Evolutionary conservation across 2,329 filamentous ascomycete species (phyloP).

Genomic region (Claviceps citrina): DNA sequence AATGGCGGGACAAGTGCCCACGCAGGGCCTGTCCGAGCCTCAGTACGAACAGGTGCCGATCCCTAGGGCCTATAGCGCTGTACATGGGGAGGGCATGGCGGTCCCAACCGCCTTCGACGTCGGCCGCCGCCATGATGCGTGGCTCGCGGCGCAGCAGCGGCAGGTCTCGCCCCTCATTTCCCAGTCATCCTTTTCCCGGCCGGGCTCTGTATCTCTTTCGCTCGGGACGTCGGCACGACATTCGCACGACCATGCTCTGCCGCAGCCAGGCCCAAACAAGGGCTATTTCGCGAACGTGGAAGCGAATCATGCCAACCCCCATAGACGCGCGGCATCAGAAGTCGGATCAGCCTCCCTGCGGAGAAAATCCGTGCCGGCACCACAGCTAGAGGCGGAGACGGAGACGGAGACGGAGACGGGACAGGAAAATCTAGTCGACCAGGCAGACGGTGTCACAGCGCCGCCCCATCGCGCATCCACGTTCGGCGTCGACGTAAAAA

Average conservation of each 20-base stretch:
- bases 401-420: background rate
- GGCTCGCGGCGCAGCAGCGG: slow-evolving; percentile 1
- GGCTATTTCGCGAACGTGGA: background rate
- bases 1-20: background rate
- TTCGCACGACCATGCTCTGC: background rate
- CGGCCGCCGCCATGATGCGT: slow-evolving; percentile 5
- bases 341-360: background rate
- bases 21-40: slow-evolving; percentile 12
- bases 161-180: slow-evolving; percentile 5
- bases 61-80: slow-evolving; percentile 20
- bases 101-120: slow-evolving; percentile 16
- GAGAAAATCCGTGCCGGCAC: background rate
- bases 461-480: background rate
- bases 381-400: background rate
- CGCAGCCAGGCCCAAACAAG: background rate
- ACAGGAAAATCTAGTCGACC: background rate
- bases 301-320: background rate
- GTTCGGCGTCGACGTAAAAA: background rate
- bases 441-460: background rate
- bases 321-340: background rate
- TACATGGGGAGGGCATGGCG: slow-evolving; percentile 21
- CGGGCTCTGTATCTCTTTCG: slow-evolving; percentile 3
- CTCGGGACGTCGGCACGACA: background rate
- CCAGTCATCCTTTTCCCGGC: background rate
- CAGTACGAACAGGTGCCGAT: slow-evolving; percentile 24